phyloP scores from a whole-genome alignment of 2,329 filamentous ascomycete species.

The Scolecobasidium constrictum region DNA sequence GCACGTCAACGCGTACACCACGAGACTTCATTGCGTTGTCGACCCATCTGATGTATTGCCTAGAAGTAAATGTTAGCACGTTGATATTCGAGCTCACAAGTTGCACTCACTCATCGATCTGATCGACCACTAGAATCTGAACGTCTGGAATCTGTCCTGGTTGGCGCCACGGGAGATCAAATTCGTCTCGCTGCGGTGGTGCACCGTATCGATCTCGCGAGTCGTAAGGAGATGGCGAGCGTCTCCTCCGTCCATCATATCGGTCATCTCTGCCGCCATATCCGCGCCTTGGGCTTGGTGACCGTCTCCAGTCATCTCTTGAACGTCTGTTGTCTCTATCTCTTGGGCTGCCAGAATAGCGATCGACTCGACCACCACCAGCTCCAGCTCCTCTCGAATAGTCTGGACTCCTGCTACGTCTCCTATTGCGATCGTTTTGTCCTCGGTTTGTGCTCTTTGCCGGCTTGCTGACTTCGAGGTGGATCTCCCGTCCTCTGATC shows the following conservation, averaged over 20 bases:
- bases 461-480: slow-evolving; percentile 80
- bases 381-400: slow-evolving; percentile 37
- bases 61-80: slow-evolving; percentile 16
- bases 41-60: slow-evolving; percentile 74
- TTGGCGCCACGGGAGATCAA: slow-evolving; percentile 63
- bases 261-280: slow-evolving; percentile 32
- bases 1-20: slow-evolving; percentile 64
- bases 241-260: slow-evolving; percentile 42
- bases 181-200: slow-evolving; percentile 32
- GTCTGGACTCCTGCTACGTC: slow-evolving; percentile 55
- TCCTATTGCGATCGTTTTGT: slow-evolving; percentile 28
- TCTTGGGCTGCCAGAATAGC: slow-evolving; percentile 27
- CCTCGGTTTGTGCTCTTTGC: slow-evolving; percentile 58
- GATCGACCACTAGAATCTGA: slow-evolving; percentile 72
- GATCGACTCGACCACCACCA: slow-evolving; percentile 37
- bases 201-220: slow-evolving; percentile 37
- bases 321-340: slow-evolving; percentile 32
- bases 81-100: slow-evolving; percentile 10
- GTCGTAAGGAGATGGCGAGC: slow-evolving; percentile 55
- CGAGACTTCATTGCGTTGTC: slow-evolving; percentile 63
- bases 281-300: slow-evolving; percentile 19
- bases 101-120: slow-evolving; percentile 47
- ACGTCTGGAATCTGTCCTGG: slow-evolving; percentile 76
- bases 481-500: slow-evolving; percentile 83
- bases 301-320: slow-evolving; percentile 20